A percentile compares a stretch with the other conserved stretches of the same genome.
Conservation (phyloP, 148 eudicot genomes). For the Gaultheria prostrata region DNA sequence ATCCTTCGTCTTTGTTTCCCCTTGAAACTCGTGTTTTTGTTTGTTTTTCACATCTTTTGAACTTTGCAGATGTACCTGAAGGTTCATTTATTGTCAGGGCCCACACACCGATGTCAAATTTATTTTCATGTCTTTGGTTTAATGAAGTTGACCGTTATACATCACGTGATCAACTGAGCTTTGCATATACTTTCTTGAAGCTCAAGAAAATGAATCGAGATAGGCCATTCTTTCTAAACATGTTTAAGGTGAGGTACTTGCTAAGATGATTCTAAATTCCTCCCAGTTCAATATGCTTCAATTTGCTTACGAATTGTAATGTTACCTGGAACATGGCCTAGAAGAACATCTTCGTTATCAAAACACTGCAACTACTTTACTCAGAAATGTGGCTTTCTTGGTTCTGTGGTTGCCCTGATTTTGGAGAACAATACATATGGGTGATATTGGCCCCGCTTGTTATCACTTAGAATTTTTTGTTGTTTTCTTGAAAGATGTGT, state of each 20-base stretch:
- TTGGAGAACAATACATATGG: background rate
- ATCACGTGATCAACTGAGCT: slow-evolving; percentile 93
- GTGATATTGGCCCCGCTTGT: background rate
- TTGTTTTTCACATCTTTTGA: slow-evolving; percentile 7
- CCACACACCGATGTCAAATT: slow-evolving; percentile 90
- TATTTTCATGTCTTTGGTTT: slow-evolving; percentile 97
- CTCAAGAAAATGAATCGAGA: slow-evolving; percentile 65
- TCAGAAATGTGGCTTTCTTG: background rate
- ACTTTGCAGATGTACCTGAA: slow-evolving; percentile 83
- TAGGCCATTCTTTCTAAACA: slow-evolving; percentile 52
- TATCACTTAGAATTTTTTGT: too few relatives aligned
- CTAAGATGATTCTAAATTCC: background rate
- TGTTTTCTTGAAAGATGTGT: too few relatives aligned
- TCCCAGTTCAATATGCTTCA: background rate
- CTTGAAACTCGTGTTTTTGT: background rate
- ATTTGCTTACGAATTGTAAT: background rate
- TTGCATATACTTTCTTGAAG: slow-evolving; percentile 84
- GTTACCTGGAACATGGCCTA: background rate
- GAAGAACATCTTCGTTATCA: background rate
- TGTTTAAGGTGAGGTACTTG: slow-evolving; percentile 75
- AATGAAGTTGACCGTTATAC: slow-evolving; percentile 95
- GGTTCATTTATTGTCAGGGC: slow-evolving; percentile 93
- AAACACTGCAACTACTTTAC: background rate
- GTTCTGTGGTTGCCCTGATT: background rate
- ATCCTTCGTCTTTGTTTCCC: slow-evolving; percentile 11